These are phyloP conservation scores for Xerocomellus dryophilus DNA, from an alignment of 768 basidiomycete species.

Conservation along the genomic window DNA sequence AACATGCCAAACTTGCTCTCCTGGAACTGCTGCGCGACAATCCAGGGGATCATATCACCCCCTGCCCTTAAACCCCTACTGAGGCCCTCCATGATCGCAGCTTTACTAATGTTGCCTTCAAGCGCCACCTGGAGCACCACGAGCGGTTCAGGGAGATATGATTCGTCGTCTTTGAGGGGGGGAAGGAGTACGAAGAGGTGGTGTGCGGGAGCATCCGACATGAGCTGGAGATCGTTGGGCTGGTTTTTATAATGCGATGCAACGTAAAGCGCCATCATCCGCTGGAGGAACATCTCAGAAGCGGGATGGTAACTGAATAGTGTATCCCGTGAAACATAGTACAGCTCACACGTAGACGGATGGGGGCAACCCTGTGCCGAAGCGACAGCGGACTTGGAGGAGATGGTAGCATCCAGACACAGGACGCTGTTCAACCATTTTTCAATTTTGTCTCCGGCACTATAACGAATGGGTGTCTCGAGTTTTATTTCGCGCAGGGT, in stretches of 20 bases:
- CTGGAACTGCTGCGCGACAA: constrained; percentile 92
- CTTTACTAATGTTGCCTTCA: constrained; percentile 88
- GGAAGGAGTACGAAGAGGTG: constrained; percentile 94
- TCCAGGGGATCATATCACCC: constrained; percentile 98
- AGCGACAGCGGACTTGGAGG: constrained; percentile 39
- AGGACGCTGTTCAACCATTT: constrained; percentile 89
- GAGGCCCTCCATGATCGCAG: constrained; percentile 81
- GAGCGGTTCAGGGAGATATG: constrained; percentile 88
- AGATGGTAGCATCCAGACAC: constrained; percentile 83
- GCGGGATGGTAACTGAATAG: constrained; percentile 97
- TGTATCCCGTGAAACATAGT: constrained; percentile 93
- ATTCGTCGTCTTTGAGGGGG: constrained; percentile 86
- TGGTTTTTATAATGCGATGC: constrained; percentile 99
- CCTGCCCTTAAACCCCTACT: constrained; percentile 80
- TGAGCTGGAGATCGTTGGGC: constrained; percentile 96
- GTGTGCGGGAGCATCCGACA: constrained; percentile 96
- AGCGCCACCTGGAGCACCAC: constrained; percentile 95
- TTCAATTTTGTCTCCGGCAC: constrained; percentile 83
- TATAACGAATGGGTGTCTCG: constrained; percentile 92
- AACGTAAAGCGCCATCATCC: constrained; percentile 98
- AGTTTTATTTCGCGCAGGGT: constrained; percentile 91
- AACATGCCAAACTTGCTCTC: constrained; percentile 90
- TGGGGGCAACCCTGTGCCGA: constrained; percentile 82
- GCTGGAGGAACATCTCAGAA: constrained; percentile 94
- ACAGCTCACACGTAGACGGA: constrained; percentile 90